Evolutionary conservation across 2,329 filamentous ascomycete species (phyloP), one percentile per base, ranked within the genome.

Genomic region (Decorospora gaudefroyi): DNA sequence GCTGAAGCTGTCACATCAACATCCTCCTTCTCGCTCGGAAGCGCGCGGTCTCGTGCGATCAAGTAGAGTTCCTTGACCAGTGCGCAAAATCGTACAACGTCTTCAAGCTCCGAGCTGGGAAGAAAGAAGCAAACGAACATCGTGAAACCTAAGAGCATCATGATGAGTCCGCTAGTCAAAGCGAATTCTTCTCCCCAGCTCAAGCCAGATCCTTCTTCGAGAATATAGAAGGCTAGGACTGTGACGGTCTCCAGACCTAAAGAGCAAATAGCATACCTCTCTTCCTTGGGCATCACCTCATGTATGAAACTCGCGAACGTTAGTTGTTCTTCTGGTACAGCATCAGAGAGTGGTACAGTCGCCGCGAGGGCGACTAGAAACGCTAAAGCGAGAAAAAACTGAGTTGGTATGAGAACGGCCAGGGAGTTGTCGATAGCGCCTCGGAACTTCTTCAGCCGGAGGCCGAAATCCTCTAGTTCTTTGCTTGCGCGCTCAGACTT

Each of bases 21-120:
- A 3, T 23, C 4, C 16, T 23, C 26, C 7, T 22, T n/a, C 30
- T 17, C 28, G 10, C 10, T 17, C 12, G 35, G 30, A 10, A 45
- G 10, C 1, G 28, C 26, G 4, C n/a, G 18, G 6, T 16, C 31
- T 27, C 10, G 27, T 4, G 23, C 17, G 15, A 36, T 23, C 6
- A 35, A n/a, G 10, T 33, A 47, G 18, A 50, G 33, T 3, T 47
- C 33, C 10, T 35, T 35, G 16, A 36, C 21, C 12, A 23, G 11
- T 3, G 9, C 10, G n/a, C 7, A 12, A n/a, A 25, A 8, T 11
- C 27, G 33, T 3, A n/a, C 19, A 9, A 40, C 6, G 3, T 46
- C 26, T 6, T 31, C 23, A 12, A 25, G 17, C 13, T 17, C 11
- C 6, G 29, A 31, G 8, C 19, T 13, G 2, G 29, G 16, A 8